Conservation (phyloP, 768 basidiomycete genomes). For the Albatrellus ellisii region DNA sequence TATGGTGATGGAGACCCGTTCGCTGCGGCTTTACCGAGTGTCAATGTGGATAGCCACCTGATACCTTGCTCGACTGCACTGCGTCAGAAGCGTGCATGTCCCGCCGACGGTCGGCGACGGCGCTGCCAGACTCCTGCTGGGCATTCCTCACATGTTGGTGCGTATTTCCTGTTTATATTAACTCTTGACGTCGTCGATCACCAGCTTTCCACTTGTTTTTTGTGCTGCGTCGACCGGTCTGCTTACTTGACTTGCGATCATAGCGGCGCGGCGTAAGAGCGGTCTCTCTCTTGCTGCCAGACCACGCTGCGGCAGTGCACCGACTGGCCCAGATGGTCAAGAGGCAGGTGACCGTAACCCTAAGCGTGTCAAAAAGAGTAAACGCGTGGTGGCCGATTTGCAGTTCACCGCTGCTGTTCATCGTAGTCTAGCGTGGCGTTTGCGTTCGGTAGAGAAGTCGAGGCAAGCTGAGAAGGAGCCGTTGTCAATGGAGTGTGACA, state of each 20-base stretch:
- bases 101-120: not conserved
- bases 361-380: conserved; percentile 13
- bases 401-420: conserved; percentile 12
- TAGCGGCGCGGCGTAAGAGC: not conserved
- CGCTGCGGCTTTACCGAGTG: not conserved
- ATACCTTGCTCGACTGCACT: not conserved
- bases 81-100: not conserved
- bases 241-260: not conserved
- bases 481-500: too few species aligned
- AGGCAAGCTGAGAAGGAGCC: too few species aligned
- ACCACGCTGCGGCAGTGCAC: not conserved
- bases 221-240: not conserved
- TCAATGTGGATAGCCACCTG: not conserved
- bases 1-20: not conserved
- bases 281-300: not conserved
- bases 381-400: conserved; percentile 11
- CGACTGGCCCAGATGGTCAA: not conserved
- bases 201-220: not conserved
- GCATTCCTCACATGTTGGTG: not conserved
- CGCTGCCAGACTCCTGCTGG: not conserved
- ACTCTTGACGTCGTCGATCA: not conserved
- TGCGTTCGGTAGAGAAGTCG: not conserved
- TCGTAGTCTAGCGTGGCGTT: conserved; percentile 7
- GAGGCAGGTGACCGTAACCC: not conserved
- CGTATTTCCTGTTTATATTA: not conserved